These are phyloP conservation scores for Carex parvula DNA, from an alignment of 176 grass and related monocot genomes.

Conservation along the genomic window DNA sequence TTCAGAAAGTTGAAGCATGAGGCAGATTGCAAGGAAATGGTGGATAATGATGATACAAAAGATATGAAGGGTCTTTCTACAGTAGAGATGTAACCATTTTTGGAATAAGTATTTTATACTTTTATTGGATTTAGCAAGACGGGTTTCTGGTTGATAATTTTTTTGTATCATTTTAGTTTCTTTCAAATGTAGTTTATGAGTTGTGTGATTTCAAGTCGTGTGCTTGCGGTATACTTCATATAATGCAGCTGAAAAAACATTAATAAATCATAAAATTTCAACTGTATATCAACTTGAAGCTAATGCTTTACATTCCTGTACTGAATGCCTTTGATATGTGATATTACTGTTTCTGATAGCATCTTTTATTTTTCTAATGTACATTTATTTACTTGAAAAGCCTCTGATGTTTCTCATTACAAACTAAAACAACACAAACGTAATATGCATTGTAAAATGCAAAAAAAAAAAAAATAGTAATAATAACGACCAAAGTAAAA, in stretches of 20 bases:
- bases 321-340: not conserved
- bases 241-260: not conserved
- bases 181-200: not conserved
- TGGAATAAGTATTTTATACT: not conserved
- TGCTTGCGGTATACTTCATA: not conserved
- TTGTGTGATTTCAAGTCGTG: not conserved
- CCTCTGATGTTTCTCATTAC: not conserved
- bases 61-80: not conserved
- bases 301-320: not conserved
- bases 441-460: not conserved
- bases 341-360: not conserved
- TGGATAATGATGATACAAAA: conserved; percentile 26
- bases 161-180: not conserved
- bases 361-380: not conserved
- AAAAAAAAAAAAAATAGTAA: not conserved
- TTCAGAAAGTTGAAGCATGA: conserved; percentile 55
- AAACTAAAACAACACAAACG: not conserved
- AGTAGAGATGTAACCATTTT: not conserved
- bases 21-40: conserved; percentile 42
- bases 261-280: not conserved
- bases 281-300: not conserved
- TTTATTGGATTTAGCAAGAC: conserved; percentile 4
- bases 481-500: not conserved
- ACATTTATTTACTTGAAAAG: not conserved
- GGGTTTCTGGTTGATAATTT: conserved; percentile 3